phyloP scores from a whole-genome alignment of 306 rosid genomes.

The Benincasa hispida region DNA sequence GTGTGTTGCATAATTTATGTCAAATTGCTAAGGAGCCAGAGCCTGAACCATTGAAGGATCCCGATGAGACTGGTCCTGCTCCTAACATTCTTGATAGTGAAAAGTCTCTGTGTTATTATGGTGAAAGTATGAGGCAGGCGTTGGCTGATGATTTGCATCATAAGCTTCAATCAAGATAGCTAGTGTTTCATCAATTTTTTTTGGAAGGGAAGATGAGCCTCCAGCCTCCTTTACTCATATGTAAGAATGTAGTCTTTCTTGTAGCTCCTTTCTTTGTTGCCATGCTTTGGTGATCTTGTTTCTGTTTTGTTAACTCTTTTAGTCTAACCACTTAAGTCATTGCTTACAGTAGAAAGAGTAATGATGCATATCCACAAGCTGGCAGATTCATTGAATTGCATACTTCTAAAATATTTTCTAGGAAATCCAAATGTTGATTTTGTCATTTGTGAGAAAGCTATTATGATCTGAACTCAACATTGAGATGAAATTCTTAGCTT shows the following conservation, averaged over 20 bases:
- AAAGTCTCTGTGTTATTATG: conserved; percentile 52
- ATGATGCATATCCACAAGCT: not conserved
- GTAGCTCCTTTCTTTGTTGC: not conserved
- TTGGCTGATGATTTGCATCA: conserved; percentile 87
- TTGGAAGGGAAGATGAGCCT: not conserved
- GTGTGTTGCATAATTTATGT: conserved; percentile 84
- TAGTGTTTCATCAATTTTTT: not conserved
- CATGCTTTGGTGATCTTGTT: not conserved
- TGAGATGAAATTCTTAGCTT: not conserved
- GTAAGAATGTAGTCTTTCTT: conserved; percentile 3
- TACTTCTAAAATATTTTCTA: not conserved
- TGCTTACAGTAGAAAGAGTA: not conserved
- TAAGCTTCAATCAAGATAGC: conserved; percentile 70
- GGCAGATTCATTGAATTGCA: not conserved
- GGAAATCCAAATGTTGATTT: not conserved
- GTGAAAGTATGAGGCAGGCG: conserved; percentile 82
- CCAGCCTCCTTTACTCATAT: not conserved
- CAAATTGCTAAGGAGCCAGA: conserved; percentile 93
- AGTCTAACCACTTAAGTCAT: not conserved
- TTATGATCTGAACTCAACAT: not conserved
- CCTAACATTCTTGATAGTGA: conserved; percentile 61
- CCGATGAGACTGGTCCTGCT: conserved; percentile 59
- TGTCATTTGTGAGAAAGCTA: not conserved
- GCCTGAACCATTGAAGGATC: conserved; percentile 78
- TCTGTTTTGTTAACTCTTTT: not conserved